Evolutionary conservation across 2,329 filamentous ascomycete genomes (phyloP).

Genomic region (Sclerotinia trifoliorum): DNA sequence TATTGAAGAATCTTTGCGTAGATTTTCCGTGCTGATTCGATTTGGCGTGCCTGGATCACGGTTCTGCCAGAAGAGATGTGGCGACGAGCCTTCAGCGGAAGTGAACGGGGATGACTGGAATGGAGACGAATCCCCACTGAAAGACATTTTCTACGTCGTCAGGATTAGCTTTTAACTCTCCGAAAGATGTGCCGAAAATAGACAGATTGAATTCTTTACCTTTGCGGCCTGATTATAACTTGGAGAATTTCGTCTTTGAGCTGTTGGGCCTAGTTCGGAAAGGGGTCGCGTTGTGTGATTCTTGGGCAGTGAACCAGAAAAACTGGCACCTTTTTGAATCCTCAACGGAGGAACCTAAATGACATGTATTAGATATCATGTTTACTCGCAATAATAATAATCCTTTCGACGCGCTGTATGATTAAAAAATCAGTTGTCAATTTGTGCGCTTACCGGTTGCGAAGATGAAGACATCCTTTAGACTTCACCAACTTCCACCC

Average conservation of each 20-base stretch:
- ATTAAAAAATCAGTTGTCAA: neutral
- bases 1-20: constrained; percentile 55
- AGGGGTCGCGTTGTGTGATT: constrained; percentile 70
- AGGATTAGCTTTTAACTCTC: constrained; percentile 36
- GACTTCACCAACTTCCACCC: constrained; percentile 15
- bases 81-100: constrained; percentile 62
- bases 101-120: constrained; percentile 79
- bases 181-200: constrained; percentile 29
- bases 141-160: constrained; percentile 59
- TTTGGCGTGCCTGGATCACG: constrained; percentile 66
- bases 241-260: constrained; percentile 86
- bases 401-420: neutral
- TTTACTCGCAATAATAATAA: neutral
- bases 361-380: constrained; percentile 15
- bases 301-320: constrained; percentile 59
- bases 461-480: constrained; percentile 34
- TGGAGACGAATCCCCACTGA: constrained; percentile 73
- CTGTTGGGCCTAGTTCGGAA: constrained; percentile 83
- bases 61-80: constrained; percentile 86
- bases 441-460: constrained; percentile 31
- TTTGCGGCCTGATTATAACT: constrained; percentile 77
- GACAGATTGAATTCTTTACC: constrained; percentile 49
- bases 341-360: constrained; percentile 71
- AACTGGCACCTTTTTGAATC: constrained; percentile 68
- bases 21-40: constrained; percentile 68